These are phyloP conservation scores for Ogataea chonburiensis DNA, from an alignment of 805 yeast species.

Conservation along the genomic window DNA sequence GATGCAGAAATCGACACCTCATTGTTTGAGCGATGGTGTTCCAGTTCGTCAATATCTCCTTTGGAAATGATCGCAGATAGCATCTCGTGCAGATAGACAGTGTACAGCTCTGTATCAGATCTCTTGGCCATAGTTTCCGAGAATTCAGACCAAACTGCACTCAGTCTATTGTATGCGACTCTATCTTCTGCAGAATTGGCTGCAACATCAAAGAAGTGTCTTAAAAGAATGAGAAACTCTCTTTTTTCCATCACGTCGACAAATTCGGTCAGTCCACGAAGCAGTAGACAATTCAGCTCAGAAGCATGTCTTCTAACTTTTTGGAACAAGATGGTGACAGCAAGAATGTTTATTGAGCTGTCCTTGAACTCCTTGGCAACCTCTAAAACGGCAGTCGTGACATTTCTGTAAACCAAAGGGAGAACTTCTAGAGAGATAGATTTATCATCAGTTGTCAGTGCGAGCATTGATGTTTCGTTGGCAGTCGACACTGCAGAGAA, in stretches of 20 bases:
- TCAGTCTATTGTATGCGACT: constrained; percentile 40
- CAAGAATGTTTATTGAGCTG: constrained; percentile 69
- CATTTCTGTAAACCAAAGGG: constrained; percentile 53
- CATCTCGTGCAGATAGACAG: constrained; percentile 60
- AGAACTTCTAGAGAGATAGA: constrained; percentile 25
- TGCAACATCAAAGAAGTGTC: constrained; percentile 53
- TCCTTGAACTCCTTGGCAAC: constrained; percentile 67
- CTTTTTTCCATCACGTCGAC: constrained; percentile 60
- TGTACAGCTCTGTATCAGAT: constrained; percentile 46
- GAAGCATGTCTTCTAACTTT: constrained; percentile 53
- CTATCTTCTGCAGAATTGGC: constrained; percentile 43
- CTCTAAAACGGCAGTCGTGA: constrained; percentile 64
- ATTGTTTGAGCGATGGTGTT: constrained; percentile 75
- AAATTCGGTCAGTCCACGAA: constrained; percentile 62
- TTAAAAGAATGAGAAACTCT: constrained; percentile 64
- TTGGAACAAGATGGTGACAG: constrained; percentile 80
- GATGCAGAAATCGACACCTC: constrained; percentile 71
- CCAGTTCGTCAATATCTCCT: constrained; percentile 73
- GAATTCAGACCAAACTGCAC: constrained; percentile 49
- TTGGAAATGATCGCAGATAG: constrained; percentile 64
- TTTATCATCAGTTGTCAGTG: constrained; percentile 16
- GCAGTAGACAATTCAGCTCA: constrained; percentile 52
- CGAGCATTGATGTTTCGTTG: constrained; percentile 14
- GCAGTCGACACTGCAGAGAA: constrained; percentile 12
- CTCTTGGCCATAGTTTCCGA: constrained; percentile 35